Base-by-base conservation (phyloP, 2,329 filamentous ascomycete genomes). In the Pseudocercospora crystallina region DNA sequence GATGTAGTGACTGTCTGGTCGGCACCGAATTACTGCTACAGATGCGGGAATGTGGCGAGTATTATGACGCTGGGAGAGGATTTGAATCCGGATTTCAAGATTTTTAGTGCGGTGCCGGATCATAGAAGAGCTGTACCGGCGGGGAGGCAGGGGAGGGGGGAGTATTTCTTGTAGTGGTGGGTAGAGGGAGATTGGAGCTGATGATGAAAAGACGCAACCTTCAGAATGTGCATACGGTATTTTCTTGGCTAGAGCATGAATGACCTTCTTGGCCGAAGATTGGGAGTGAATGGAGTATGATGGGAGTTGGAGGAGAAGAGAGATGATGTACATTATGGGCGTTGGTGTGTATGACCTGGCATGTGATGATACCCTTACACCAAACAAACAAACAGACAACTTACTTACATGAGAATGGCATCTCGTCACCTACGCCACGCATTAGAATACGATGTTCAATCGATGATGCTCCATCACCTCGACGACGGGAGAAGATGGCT, bases 21-120 rank as follows among this genome's bases (percentile, higher is more conserved):
- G 0, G 91, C 91, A 8, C 91, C 91, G 1, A 96, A 96, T 70
- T 96, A 96, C 76, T 96, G 91, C 74, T 96, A 96, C 73, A 84
- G 90, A 57, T 96, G 91, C 66, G 91, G 91, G 47, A 97, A 97
- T 64, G 91, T 87, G 54, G 84, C 84, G 14, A 84, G 81, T 5
- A 95, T 96, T 68, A 96, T 96, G 85, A 90, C 90, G 45, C 84
- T 96, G 26, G 85, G 87, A 60, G 86, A 87, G 64, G 87, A 94
- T 64, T 78, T 96, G 45, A 85, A 90, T 54, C 90, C 92, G 30
- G 89, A 88, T 64, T 99, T 99, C 76, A 94, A 86, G 70, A 94
- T 95, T 65, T 95, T 95, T 76, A 86, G 84, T 29, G 89, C 89
- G 30, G 89, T 95, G n/a, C 89, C 90, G 0, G 89, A 94, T 63